Percentiles rank a stretch among this genome's conserved stretches.
Evolutionary conservation across 768 basidiomycete genomes (phyloP).

Genomic region (Lentinula aciculospora): DNA sequence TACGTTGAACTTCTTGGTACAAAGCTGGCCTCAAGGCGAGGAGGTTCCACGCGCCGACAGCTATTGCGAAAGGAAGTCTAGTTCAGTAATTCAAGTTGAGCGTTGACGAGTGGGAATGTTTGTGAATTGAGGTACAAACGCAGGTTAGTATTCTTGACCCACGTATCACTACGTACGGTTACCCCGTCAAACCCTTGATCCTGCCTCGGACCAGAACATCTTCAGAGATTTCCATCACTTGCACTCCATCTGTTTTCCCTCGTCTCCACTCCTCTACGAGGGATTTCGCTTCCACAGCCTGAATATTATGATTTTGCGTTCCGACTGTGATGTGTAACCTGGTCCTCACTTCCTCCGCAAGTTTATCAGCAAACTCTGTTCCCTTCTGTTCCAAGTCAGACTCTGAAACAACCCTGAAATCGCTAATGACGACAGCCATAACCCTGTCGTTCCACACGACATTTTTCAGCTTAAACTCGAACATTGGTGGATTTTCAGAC

Average conservation of each 20-base stretch:
- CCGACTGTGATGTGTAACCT: slow-evolving; percentile 87
- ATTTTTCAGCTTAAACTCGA: slow-evolving; percentile 53
- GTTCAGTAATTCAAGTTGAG: too few relatives aligned
- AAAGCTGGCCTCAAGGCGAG: neutral
- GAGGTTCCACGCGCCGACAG: neutral
- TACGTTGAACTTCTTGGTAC: too few relatives aligned
- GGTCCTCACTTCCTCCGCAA: slow-evolving; percentile 41
- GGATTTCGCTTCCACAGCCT: slow-evolving; percentile 62
- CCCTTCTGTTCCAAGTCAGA: slow-evolving; percentile 24
- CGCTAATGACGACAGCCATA: slow-evolving; percentile 75
- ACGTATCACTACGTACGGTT: neutral
- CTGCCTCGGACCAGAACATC: slow-evolving; percentile 15
- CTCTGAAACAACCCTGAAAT: slow-evolving; percentile 34
- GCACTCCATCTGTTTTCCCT: slow-evolving; percentile 22
- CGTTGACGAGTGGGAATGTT: neutral
- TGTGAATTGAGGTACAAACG: neutral
- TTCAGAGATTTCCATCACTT: slow-evolving; percentile 22
- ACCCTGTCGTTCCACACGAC: slow-evolving; percentile 74
- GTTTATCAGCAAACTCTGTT: slow-evolving; percentile 36
- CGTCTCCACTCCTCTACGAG: slow-evolving; percentile 54
- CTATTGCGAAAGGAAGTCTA: too few relatives aligned
- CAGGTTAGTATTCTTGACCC: neutral
- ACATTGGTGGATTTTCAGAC: slow-evolving; percentile 39
- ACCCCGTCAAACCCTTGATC: slow-evolving; percentile 10
- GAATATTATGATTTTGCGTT: slow-evolving; percentile 45